Evolutionary conservation across 441 rosid genomes (phyloP).

Genomic region (Pelargonium fulgidum): DNA sequence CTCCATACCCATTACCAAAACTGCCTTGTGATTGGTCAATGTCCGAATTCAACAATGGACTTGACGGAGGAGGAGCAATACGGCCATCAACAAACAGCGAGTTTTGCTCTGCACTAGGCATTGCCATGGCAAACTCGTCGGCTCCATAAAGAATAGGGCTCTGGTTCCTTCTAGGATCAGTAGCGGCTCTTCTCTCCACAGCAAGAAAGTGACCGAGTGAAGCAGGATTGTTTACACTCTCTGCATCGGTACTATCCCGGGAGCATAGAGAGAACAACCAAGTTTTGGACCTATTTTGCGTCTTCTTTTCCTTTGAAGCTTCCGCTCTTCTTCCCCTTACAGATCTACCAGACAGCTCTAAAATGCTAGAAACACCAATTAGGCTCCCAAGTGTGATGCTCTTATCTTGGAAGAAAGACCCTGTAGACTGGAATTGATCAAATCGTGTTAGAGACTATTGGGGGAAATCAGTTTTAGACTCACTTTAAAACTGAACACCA

Average conservation of each 20-base stretch:
- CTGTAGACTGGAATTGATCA: constrained; percentile 50
- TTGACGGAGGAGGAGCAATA: constrained; percentile 39
- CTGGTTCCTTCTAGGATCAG: too few species aligned
- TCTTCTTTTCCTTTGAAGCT: constrained; percentile 22
- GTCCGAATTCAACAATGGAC: constrained; percentile 18
- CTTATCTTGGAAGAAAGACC: constrained; percentile 77
- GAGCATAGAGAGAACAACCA: constrained; percentile 55
- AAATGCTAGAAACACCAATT: constrained; percentile 59
- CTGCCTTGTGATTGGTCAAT: constrained; percentile 16
- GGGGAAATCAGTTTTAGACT: too few species aligned
- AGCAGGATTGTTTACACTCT: constrained; percentile 28
- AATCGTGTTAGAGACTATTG: neutral
- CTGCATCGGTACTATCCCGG: constrained; percentile 38
- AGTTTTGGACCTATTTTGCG: constrained; percentile 26
- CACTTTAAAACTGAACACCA: too few species aligned
- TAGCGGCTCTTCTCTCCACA: constrained; percentile 44
- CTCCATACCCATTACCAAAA: constrained; percentile 11
- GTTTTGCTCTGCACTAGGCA: constrained; percentile 24
- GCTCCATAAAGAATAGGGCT: constrained; percentile 18
- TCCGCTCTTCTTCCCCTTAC: constrained; percentile 39
- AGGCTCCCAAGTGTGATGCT: constrained; percentile 79
- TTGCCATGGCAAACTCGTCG: constrained; percentile 31
- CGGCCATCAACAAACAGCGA: constrained; percentile 42
- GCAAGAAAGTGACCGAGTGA: constrained; percentile 53
- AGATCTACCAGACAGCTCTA: constrained; percentile 66